phyloP scores from a whole-genome alignment of 2,329 filamentous ascomycete genomes.

The Epicoccum sorghinum region DNA sequence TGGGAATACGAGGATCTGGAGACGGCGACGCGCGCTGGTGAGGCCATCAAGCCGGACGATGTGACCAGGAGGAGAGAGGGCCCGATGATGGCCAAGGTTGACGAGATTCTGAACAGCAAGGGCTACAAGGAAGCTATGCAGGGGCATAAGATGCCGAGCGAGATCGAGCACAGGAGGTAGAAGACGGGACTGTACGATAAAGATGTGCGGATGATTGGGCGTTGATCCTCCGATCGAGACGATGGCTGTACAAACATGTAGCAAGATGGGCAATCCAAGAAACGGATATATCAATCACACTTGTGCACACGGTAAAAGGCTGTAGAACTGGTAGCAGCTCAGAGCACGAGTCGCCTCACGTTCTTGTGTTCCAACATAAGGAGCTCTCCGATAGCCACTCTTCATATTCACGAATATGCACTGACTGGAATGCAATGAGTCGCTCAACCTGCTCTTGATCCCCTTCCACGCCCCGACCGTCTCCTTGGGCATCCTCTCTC shows the following conservation, averaged over 20 bases:
- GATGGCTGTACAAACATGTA: constrained; percentile 15
- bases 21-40: constrained; percentile 36
- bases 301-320: no score
- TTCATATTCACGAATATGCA: no score
- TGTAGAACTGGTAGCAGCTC: no score
- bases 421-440: no score
- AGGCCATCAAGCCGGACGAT: constrained; percentile 35
- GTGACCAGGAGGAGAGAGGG: constrained; percentile 39
- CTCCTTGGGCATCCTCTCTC: no score
- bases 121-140: constrained; percentile 44
- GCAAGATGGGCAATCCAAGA: constrained; percentile 1
- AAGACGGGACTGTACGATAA: constrained; percentile 10
- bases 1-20: constrained; percentile 81
- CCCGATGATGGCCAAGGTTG: constrained; percentile 42
- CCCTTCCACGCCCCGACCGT: no score
- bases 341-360: no score
- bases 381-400: no score
- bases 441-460: no score
- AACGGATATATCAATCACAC: neutral
- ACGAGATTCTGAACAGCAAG: constrained; percentile 39
- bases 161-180: constrained; percentile 34
- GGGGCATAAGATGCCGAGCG: constrained; percentile 22
- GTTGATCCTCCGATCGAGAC: neutral
- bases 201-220: neutral
- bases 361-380: no score